Evolutionary conservation across 176 grass and related monocot genomes (phyloP), one percentile per base, ranked within the genome.

Genomic region (Sorghum bicolor): DNA sequence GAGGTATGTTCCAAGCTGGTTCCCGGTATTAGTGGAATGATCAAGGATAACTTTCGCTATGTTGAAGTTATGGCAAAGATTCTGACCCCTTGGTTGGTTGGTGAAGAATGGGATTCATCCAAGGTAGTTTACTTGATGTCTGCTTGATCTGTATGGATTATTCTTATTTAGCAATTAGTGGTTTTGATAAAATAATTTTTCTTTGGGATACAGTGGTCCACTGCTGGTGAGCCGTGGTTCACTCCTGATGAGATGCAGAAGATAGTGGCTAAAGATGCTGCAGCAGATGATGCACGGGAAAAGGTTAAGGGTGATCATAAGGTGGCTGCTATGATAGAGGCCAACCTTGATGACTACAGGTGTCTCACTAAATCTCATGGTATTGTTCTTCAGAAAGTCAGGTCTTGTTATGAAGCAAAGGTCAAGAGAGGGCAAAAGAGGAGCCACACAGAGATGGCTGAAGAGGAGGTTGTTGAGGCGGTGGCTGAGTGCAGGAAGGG

Each of bases 361-460:
- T 0, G 3, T 24, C 10, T 4, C 8, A 0, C 53, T 24, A 4
- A 24, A 24, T 3, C 20, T 0, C 0, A 58, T 4, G 20, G 1
- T 10, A 4, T 1, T 58, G 1, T 9, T 57, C 20, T 57, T n/a
- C 0, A 3, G 19, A 8, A 24, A 57, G 0, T 57, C 53, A 24
- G 22, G 53, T 58, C 53, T n/a, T 58, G 10, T 58, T 58, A 24
- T 58, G 22, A 24, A 58, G 53, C 22, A 58, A 58, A 58, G 9
- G 53, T 3, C 1, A 58, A 57, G 19, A 57, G 19, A 57, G 52
- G 52, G 20, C 7, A 22, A 57, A 55, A 57, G 52, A 57, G 52
- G 52, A 57, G 52, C 52, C 52, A 57, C 20, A n/a, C 19, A 57
- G 52, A 57, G 19, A 22, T 55, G 50, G 19, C 50, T 32, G 1